A percentile compares a stretch with the other conserved stretches of the same genome.
Evolutionary conservation across 2,329 filamentous ascomycete species (phyloP).

Genomic region (Emmonsiellopsis sp.): DNA sequence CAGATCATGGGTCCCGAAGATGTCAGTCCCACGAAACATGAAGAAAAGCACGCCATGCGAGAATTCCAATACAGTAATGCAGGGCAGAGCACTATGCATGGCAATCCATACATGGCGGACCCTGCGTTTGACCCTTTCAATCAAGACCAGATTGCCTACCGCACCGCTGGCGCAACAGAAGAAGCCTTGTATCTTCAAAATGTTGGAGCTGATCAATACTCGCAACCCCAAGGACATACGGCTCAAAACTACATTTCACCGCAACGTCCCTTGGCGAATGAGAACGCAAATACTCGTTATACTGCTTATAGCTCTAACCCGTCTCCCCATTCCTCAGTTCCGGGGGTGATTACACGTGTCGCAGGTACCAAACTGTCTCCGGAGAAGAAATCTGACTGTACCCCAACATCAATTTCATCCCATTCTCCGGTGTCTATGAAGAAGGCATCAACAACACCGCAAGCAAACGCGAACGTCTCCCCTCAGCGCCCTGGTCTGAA

Average conservation of each 20-base stretch:
- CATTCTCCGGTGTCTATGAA: background rate
- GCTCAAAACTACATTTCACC: background rate
- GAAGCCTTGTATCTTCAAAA: no score
- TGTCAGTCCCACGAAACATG: conserved; percentile 12
- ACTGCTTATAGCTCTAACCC: background rate
- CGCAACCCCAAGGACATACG: background rate
- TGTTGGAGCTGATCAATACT: no score
- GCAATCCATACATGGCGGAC: background rate
- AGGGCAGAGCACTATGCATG: background rate
- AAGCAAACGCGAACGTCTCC: background rate
- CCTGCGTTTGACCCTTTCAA: background rate
- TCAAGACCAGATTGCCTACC: background rate
- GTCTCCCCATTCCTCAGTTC: background rate
- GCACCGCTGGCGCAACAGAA: background rate
- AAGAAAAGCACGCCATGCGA: conserved; percentile 8
- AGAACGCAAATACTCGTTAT: background rate
- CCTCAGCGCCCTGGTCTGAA: background rate
- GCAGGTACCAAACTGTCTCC: background rate
- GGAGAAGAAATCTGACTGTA: background rate
- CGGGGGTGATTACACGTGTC: background rate
- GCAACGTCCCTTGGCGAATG: background rate
- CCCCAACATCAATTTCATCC: background rate
- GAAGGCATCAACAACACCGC: background rate
- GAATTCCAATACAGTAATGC: conserved; percentile 1
- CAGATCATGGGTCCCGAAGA: conserved; percentile 10